phyloP scores from a whole-genome alignment of 2,329 filamentous ascomycete species.

The Chaetomium sp. region DNA sequence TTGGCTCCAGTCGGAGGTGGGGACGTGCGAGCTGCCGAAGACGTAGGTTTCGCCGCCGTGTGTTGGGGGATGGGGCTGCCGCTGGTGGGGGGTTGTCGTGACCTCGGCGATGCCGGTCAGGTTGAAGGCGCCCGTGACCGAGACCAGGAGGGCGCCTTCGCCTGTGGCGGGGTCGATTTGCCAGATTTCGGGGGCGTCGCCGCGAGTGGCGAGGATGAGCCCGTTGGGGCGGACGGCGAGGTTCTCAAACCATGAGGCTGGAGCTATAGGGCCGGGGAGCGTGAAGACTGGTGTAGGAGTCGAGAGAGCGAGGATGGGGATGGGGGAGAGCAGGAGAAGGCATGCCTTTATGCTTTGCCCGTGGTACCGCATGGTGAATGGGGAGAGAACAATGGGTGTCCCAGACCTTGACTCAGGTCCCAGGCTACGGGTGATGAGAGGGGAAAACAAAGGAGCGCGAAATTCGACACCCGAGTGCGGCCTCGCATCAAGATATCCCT shows the following conservation, averaged over 20 bases:
- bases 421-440: too few species aligned
- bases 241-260: conserved; percentile 30
- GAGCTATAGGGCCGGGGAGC: conserved; percentile 1
- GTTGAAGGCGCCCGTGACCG: conserved; percentile 22
- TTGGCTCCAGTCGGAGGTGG: conserved; percentile 12
- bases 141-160: conserved; percentile 13
- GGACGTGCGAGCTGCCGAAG: conserved; percentile 25
- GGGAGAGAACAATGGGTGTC: not conserved
- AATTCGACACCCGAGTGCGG: not conserved
- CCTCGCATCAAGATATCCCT: not conserved
- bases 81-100: not conserved
- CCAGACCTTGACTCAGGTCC: too few species aligned
- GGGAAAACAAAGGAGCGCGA: not conserved
- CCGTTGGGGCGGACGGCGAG: conserved; percentile 30
- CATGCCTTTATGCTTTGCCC: not conserved
- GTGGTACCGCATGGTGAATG: not conserved
- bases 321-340: conserved; percentile 5
- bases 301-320: conserved; percentile 6
- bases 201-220: conserved; percentile 27
- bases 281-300: conserved; percentile 15
- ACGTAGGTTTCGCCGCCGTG: conserved; percentile 19
- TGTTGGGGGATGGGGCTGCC: not conserved
- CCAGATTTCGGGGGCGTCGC: conserved; percentile 31
- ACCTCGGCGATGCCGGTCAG: conserved; percentile 29
- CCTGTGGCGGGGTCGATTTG: conserved; percentile 26